Conservation (phyloP, 164 flowering plant genomes). For the Chimonanthus salicifolius region DNA sequence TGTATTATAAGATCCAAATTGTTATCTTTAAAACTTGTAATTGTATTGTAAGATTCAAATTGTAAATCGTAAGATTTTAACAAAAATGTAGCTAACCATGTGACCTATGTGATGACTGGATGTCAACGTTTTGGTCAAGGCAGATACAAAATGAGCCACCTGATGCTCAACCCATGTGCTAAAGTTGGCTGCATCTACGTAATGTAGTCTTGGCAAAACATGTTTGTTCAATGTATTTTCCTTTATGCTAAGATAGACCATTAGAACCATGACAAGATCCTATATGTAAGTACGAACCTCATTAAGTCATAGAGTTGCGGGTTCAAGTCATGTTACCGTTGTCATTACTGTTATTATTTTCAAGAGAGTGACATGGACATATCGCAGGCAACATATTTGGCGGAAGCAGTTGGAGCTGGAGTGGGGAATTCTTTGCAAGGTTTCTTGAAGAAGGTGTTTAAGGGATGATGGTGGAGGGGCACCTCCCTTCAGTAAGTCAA, state of each 20-base stretch:
- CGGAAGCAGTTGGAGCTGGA: conserved; percentile 87
- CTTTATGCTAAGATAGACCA: neutral
- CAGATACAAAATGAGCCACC: neutral
- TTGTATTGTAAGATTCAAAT: no score
- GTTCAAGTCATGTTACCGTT: no score
- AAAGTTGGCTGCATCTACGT: neutral
- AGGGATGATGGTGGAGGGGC: conserved; percentile 21
- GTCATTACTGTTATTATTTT: no score
- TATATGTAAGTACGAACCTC: no score
- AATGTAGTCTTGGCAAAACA: neutral
- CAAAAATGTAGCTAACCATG: neutral
- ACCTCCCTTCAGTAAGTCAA: neutral
- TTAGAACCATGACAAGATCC: no score
- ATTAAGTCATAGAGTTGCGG: no score
- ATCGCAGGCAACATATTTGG: conserved; percentile 68
- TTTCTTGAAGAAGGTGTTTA: conserved; percentile 39
- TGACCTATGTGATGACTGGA: neutral
- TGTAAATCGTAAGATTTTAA: neutral
- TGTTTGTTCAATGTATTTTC: no score
- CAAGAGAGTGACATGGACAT: neutral
- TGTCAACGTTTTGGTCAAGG: neutral
- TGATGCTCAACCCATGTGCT: neutral
- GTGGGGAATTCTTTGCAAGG: conserved; percentile 69
- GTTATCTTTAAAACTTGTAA: no score
- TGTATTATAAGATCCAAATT: no score